Percentiles rank a stretch among this genome's conserved stretches.
phyloP scores from a whole-genome alignment of 805 yeast species.

The Teunomyces lycoperdinae region DNA sequence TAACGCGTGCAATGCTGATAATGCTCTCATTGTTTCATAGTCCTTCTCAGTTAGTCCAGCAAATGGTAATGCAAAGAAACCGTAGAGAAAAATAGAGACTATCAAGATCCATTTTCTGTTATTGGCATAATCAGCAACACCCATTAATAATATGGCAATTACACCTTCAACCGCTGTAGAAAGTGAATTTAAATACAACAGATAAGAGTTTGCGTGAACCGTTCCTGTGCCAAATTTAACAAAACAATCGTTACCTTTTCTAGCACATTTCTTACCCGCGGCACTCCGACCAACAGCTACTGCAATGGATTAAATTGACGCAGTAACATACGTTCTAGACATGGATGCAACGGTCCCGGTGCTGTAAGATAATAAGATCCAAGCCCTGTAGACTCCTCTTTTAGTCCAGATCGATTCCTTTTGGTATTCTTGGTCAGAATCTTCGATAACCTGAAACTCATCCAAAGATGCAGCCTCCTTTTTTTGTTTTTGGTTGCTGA shows the following conservation, averaged over 20 bases:
- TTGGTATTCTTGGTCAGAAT: conserved; percentile 3
- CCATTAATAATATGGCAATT: conserved; percentile 33
- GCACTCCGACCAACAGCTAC: conserved; percentile 25
- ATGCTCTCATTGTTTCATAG: conserved; percentile 18
- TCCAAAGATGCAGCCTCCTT: background rate
- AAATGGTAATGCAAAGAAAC: conserved; percentile 35
- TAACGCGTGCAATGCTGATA: conserved; percentile 31
- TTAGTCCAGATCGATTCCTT: conserved; percentile 15
- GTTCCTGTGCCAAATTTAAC: conserved; percentile 31
- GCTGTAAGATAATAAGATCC: conserved; percentile 38
- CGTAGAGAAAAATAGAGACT: conserved; percentile 29
- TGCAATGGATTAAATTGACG: conserved; percentile 37
- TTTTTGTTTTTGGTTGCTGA: background rate
- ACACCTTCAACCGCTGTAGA: conserved; percentile 39
- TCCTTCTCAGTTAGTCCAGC: conserved; percentile 22
- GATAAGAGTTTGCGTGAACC: conserved; percentile 36
- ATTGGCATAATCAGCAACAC: conserved; percentile 39
- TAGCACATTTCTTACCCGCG: conserved; percentile 21
- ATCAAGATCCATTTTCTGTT: conserved; percentile 33
- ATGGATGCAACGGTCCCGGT: conserved; percentile 44
- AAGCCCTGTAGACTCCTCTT: conserved; percentile 22
- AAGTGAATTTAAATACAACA: conserved; percentile 35
- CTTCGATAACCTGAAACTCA: background rate
- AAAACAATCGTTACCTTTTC: conserved; percentile 36
- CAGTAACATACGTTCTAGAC: conserved; percentile 41